Base-by-base conservation (phyloP, 495 filamentous ascomycete genomes). In the Trichocladium antarcticum region DNA sequence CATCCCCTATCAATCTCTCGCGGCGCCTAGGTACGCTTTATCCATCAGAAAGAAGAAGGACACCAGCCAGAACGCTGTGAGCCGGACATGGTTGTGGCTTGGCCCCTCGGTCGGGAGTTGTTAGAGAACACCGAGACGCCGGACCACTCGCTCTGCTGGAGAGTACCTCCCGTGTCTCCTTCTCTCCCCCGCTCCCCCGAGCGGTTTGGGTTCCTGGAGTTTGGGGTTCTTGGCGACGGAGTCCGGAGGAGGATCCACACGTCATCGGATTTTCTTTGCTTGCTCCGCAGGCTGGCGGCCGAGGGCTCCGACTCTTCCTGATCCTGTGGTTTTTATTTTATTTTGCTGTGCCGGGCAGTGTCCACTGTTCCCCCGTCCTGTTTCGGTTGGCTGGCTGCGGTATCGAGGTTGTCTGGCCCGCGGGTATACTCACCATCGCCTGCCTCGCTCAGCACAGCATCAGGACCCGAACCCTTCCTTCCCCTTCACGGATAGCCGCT, bases 301-400 rank as follows among this genome's bases (percentile, higher is more conserved):
- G 4, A 8, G 32, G 14, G 8, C 9, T 40, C 27, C 16, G 37
- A 34, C 17, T 16, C 12, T 34, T 29, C 35, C n/a, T 37, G 35
- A 3, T 15, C 15, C n/a, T 20, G 22, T 47, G 8, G 12, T 20
- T 35, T 31, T 20, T 3, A 16, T n/a, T 37, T 19, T 21, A 14
- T 12, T 24, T 24, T 39, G 20, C 17, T 39, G 29, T n/a, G 10
- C 32, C 36, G 29, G 22, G 14, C 10, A 9, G 42, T 45, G 41
- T 27, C 46, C 46, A 41, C 46, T 42, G 46, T 11, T 42, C 28
- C 38, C 46, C 38, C 46, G 38, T 27, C 37, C n/a, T 41, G n/a
- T 35, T 27, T n/a, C 19, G 20, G 37, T 24, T 19, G 1, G 5
- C 28, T 11, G 24, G 37, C 31, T 40, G 24, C 22, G 1, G 1